Evolutionary conservation across 2,329 filamentous ascomycete genomes (phyloP).

Genomic region (Penicillium frequentans): DNA sequence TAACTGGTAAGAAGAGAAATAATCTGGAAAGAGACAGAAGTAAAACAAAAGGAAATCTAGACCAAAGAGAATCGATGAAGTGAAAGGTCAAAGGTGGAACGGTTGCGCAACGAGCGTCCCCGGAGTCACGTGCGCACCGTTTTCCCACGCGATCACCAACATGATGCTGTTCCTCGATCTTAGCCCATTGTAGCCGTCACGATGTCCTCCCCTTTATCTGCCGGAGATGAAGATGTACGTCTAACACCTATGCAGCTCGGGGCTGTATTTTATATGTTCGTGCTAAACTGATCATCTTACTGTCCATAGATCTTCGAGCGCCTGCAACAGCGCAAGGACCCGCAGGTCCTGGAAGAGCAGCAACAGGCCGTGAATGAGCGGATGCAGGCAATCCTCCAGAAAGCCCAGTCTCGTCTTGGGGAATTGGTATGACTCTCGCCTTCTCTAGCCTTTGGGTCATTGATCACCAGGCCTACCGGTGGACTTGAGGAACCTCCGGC

Average conservation of each 20-base stretch:
- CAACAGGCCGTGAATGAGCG: constrained; percentile 62
- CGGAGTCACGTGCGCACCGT: constrained; percentile 8
- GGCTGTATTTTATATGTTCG: not conserved
- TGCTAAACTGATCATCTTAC: not conserved
- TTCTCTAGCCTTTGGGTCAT: not conserved
- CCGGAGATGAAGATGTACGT: constrained; percentile 44
- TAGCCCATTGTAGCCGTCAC: constrained; percentile 35
- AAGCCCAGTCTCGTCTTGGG: constrained; percentile 62
- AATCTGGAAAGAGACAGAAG: not conserved
- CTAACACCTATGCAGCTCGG: too few species aligned
- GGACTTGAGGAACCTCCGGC: constrained; percentile 12
- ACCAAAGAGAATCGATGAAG: not conserved
- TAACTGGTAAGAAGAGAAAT: not conserved
- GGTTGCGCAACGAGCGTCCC: not conserved
- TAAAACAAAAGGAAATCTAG: not conserved
- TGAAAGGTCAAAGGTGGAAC: not conserved
- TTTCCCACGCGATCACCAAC: constrained; percentile 7
- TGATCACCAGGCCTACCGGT: not conserved
- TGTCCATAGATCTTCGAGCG: constrained; percentile 35
- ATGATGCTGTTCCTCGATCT: not conserved
- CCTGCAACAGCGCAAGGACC: constrained; percentile 55
- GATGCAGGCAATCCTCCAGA: constrained; percentile 58
- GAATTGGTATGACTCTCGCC: constrained; percentile 57
- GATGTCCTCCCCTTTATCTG: constrained; percentile 46
- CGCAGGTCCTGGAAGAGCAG: constrained; percentile 59